Evolutionary conservation across 208 protist genomes (phyloP).

Genomic region (Lotmaria passim): DNA sequence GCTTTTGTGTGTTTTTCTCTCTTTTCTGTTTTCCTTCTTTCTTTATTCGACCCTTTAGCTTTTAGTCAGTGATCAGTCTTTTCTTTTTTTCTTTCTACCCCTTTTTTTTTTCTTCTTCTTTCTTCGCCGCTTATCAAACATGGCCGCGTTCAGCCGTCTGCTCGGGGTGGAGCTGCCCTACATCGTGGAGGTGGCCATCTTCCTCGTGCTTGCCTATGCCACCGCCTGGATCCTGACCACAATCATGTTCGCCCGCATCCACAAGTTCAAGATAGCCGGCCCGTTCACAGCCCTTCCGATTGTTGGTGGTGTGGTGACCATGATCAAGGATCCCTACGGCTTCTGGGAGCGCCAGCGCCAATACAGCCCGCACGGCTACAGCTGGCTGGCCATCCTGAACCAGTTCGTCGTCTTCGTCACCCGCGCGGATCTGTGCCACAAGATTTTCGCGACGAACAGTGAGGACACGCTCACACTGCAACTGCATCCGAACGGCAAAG

Average conservation of each 20-base stretch:
- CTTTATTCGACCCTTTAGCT: neutral
- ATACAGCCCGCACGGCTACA: conserved; percentile 79
- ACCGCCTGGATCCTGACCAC: conserved; percentile 63
- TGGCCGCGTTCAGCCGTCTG: conserved; percentile 77
- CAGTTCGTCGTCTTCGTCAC: conserved; percentile 85
- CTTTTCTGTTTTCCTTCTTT: neutral
- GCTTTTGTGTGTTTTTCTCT: neutral
- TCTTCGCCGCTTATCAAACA: conserved; percentile 13
- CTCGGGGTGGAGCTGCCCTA: conserved; percentile 76
- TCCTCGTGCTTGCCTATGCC: conserved; percentile 56
- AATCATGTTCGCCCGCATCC: conserved; percentile 66
- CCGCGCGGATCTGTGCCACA: conserved; percentile 77
- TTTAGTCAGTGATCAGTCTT: neutral
- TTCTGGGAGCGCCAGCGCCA: conserved; percentile 87
- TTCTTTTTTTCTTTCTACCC: conserved; percentile 1
- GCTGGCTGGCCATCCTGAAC: conserved; percentile 76
- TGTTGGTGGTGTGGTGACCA: conserved; percentile 69
- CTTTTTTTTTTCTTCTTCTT: neutral
- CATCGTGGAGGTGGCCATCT: conserved; percentile 58
- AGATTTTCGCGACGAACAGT: conserved; percentile 83
- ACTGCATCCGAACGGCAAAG: conserved; percentile 83
- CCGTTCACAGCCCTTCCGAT: conserved; percentile 64
- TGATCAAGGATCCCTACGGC: conserved; percentile 80
- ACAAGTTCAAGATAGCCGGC: conserved; percentile 79
- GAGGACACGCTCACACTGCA: conserved; percentile 78